A percentile compares a stretch with the other conserved stretches of the same genome.
Conservation (phyloP, 305 asterid species). For the Fraxinus velutina region DNA sequence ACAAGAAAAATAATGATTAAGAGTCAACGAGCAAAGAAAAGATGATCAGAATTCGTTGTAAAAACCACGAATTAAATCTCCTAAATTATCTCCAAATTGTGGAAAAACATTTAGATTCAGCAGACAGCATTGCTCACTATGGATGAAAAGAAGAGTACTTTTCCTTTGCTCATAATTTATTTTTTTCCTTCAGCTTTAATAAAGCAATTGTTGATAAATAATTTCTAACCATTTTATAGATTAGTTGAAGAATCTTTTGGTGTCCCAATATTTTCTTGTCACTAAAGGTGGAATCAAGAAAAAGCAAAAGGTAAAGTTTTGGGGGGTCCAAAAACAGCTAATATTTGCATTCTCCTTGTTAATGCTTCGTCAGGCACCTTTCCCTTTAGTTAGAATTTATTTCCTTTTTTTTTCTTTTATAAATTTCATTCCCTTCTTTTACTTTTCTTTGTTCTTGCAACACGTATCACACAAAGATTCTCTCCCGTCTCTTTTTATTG, state of each 20-base stretch:
- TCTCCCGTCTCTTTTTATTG: background rate
- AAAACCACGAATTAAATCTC: too few species aligned
- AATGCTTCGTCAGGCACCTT: slow-evolving; percentile 21
- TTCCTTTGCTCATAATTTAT: background rate
- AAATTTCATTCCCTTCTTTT: background rate
- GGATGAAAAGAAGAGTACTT: background rate
- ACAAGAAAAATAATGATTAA: too few species aligned
- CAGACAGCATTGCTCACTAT: background rate
- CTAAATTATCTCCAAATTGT: too few species aligned
- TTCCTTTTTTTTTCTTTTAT: background rate
- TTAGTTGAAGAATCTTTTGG: background rate
- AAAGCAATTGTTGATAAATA: background rate
- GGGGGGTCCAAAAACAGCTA: slow-evolving; percentile 18
- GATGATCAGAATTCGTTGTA: too few species aligned
- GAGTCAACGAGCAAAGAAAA: too few species aligned
- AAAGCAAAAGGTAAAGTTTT: background rate
- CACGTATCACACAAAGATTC: background rate
- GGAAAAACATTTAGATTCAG: too few species aligned
- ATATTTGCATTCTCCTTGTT: slow-evolving; percentile 5
- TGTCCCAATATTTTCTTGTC: background rate
- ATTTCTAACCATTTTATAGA: background rate
- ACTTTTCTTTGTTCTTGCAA: background rate
- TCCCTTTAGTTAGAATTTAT: background rate
- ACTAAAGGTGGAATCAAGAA: background rate
- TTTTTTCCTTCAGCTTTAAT: background rate